phyloP scores from a whole-genome alignment of 2,329 filamentous ascomycete genomes.

The Aureobasidium melanogenum region DNA sequence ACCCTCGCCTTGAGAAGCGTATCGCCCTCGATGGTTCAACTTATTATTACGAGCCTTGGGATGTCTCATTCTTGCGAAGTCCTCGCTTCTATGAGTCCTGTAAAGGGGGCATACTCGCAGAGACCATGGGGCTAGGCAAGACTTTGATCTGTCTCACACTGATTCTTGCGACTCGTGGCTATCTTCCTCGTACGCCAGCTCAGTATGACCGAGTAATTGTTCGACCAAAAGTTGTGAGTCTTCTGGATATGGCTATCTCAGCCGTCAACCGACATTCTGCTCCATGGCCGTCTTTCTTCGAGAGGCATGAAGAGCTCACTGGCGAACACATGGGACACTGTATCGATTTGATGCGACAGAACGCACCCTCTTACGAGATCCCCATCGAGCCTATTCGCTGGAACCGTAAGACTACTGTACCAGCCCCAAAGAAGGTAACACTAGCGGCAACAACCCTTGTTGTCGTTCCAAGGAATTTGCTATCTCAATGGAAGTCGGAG shows the following conservation, averaged over 20 bases:
- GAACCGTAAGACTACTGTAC: constrained; percentile 32
- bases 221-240: constrained; percentile 46
- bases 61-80: constrained; percentile 53
- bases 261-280: constrained; percentile 56
- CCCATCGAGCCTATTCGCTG: constrained; percentile 30
- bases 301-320: constrained; percentile 39
- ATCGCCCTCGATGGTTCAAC: constrained; percentile 50
- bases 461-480: constrained; percentile 72
- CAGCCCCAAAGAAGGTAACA: constrained; percentile 44
- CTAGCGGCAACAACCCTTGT: constrained; percentile 65
- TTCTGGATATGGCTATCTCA: constrained; percentile 69
- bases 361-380: constrained; percentile 32
- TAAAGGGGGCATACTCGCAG: constrained; percentile 68
- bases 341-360: constrained; percentile 39
- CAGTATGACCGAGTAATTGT: constrained; percentile 41
- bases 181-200: constrained; percentile 58
- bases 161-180: constrained; percentile 65
- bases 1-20: constrained; percentile 60
- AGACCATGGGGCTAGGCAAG: constrained; percentile 76
- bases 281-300: constrained; percentile 62
- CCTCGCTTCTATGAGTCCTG: constrained; percentile 65
- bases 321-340: constrained; percentile 45
- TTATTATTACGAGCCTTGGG: constrained; percentile 65
- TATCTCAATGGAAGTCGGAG: constrained; percentile 76
- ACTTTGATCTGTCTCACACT: constrained; percentile 70